These are phyloP conservation scores for Globisporangium carolinianum DNA, from an alignment of 352 stramenopile species.

Conservation along the genomic window DNA sequence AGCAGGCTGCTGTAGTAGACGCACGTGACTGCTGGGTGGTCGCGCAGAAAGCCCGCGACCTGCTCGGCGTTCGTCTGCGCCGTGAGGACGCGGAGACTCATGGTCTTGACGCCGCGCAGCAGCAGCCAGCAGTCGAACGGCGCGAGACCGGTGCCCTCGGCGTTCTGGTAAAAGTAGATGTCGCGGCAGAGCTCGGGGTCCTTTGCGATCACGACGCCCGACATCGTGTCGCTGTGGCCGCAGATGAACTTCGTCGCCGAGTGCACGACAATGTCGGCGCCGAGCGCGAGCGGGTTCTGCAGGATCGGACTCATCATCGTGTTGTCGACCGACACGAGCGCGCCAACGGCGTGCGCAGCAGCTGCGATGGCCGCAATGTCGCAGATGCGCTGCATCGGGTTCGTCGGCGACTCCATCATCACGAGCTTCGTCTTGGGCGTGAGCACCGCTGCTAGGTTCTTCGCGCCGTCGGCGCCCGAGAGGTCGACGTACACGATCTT, in stretches of 20 bases:
- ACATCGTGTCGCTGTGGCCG: slow-evolving; percentile 96
- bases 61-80: slow-evolving; percentile 87
- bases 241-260: slow-evolving; percentile 97
- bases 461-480: slow-evolving; percentile 52
- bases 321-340: slow-evolving; percentile 92
- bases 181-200: slow-evolving; percentile 71
- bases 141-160: slow-evolving; percentile 80
- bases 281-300: slow-evolving; percentile 90
- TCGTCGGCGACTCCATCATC: slow-evolving; percentile 96
- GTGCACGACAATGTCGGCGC: slow-evolving; percentile 96
- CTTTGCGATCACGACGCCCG: slow-evolving; percentile 89
- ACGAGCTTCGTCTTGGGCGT: slow-evolving; percentile 88
- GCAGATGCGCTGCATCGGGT: slow-evolving; percentile 93
- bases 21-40: slow-evolving; percentile 73
- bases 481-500: slow-evolving; percentile 82
- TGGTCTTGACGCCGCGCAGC: slow-evolving; percentile 87
- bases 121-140: slow-evolving; percentile 90
- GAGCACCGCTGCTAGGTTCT: slow-evolving; percentile 51
- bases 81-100: slow-evolving; percentile 75
- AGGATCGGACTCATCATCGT: slow-evolving; percentile 96
- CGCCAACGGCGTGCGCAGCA: slow-evolving; percentile 72
- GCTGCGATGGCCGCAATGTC: slow-evolving; percentile 86
- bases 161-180: slow-evolving; percentile 90
- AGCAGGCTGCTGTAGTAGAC: slow-evolving; percentile 92
- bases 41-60: slow-evolving; percentile 86